A percentile compares a stretch with the other conserved stretches of the same genome.
Conservation (phyloP, 1,284 basidiomycete genomes). For the Entoloma clypeatum region DNA sequence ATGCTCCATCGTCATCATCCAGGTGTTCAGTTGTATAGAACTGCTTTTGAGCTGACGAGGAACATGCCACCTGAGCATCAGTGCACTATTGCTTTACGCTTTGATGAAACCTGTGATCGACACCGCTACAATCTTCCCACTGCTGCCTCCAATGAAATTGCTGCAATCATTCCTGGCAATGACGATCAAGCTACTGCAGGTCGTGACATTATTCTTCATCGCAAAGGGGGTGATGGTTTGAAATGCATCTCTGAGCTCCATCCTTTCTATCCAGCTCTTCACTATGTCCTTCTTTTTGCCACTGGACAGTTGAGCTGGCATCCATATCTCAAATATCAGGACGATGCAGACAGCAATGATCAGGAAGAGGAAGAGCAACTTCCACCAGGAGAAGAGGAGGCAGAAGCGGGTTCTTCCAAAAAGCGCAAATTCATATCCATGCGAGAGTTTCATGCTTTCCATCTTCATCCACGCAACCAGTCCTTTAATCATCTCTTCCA, state of each 20-base stretch:
- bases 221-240: slow-evolving; percentile 18
- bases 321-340: slow-evolving; percentile 18
- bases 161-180: slow-evolving; percentile 28
- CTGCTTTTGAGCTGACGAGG: slow-evolving; percentile 25
- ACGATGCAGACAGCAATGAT: neutral
- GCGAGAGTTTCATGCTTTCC: too few relatives aligned
- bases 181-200: slow-evolving; percentile 12
- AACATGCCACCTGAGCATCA: slow-evolving; percentile 20
- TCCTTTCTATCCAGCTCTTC: slow-evolving; percentile 30
- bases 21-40: slow-evolving; percentile 23
- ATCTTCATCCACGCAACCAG: too few relatives aligned
- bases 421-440: too few relatives aligned
- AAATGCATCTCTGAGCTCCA: slow-evolving; percentile 26
- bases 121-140: slow-evolving; percentile 26
- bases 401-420: too few relatives aligned
- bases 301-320: slow-evolving; percentile 33
- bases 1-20: slow-evolving; percentile 21
- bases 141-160: slow-evolving; percentile 26
- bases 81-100: slow-evolving; percentile 18
- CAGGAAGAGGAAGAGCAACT: too few relatives aligned
- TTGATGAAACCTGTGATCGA: slow-evolving; percentile 18
- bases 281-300: slow-evolving; percentile 39
- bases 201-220: slow-evolving; percentile 28
- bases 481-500: slow-evolving; percentile 25
- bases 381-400: too few relatives aligned